A percentile compares a stretch with the other conserved stretches of the same genome.
Evolutionary conservation across 2,329 filamentous ascomycete species (phyloP).

Genomic region (Sordariomycetes sp.): DNA sequence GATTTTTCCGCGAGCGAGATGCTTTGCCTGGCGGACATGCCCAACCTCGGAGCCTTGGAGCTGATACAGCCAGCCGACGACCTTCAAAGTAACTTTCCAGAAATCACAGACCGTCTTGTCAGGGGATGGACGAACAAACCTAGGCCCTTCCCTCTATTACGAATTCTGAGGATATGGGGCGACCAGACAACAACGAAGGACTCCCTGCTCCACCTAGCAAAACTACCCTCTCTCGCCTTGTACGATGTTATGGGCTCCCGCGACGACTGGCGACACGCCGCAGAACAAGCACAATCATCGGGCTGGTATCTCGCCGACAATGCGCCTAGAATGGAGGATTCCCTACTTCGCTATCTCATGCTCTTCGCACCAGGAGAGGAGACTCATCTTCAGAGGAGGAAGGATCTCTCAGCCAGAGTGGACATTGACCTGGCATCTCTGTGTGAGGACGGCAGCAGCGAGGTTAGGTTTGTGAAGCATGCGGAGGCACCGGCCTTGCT

Average conservation of each 20-base stretch:
- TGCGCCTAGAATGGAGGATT: slow-evolving; percentile 16
- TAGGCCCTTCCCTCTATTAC: slow-evolving; percentile 34
- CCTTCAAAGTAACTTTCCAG: slow-evolving; percentile 18
- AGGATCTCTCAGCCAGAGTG: slow-evolving; percentile 16
- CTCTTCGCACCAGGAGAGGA: slow-evolving; percentile 20
- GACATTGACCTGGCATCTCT: neutral
- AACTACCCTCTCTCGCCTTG: slow-evolving; percentile 33
- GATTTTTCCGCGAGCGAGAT: slow-evolving; percentile 27
- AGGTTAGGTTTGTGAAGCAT: neutral
- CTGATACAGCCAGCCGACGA: slow-evolving; percentile 28
- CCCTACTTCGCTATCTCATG: slow-evolving; percentile 23
- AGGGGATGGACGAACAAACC: slow-evolving; percentile 32
- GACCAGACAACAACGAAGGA: slow-evolving; percentile 25
- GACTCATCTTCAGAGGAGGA: slow-evolving; percentile 10
- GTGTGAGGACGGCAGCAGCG: slow-evolving; percentile 16
- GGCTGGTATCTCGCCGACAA: slow-evolving; percentile 24
- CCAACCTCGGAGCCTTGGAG: slow-evolving; percentile 38
- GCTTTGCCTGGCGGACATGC: slow-evolving; percentile 27
- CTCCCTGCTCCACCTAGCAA: slow-evolving; percentile 29
- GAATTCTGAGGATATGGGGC: slow-evolving; percentile 36
- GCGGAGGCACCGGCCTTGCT: slow-evolving; percentile 1
- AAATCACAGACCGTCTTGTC: slow-evolving; percentile 34
- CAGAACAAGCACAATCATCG: slow-evolving; percentile 12
- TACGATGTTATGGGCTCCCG: slow-evolving; percentile 30
- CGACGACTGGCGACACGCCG: slow-evolving; percentile 23